Evolutionary conservation across 2,329 filamentous ascomycete genomes (phyloP), one percentile per base, ranked within the genome.

Genomic region (Pseudogymnoascus sp.): DNA sequence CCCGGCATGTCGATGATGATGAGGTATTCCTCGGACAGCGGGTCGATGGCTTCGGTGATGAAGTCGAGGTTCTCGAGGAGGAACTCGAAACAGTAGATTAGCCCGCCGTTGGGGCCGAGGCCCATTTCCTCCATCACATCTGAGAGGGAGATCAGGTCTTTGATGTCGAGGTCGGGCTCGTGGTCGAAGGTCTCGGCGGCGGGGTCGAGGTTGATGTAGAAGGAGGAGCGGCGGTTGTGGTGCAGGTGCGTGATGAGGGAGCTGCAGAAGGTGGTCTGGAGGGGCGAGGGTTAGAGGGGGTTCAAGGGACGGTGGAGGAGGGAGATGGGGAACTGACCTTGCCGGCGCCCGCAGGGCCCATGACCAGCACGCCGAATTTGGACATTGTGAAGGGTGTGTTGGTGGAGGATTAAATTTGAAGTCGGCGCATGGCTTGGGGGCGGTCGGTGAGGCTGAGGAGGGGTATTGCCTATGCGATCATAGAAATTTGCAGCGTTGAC

Each of bases 1-100:
- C 95, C 95, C 0, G 95, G 95, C 90, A 98, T 97, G 78, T 99
- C 95, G 78, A 99, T 92, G 67, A 99, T 90, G 76, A 98, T 96
- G 66, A 99, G 84, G 76, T 96, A 97, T 71, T 98, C 95, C 71
- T 99, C 95, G 8, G 91, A 93, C 63, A 96, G 81, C 43, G 87
- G 84, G 70, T 96, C 91, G 63, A 97, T 85, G 16, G 89, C 87
- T 66, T 96, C 89, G 56, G 89, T 90, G 60, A 97, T 80, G 77
- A 95, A 97, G 77, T 96, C 92, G 66, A 96, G 86, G 74, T 97
- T 96, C 75, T 96, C 90, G 74, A 96, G 87, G 53, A 97, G 84
- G 75, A 96, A 96, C 77, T 97, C 93, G 77, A 97, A 96, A 78
- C 93, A 97, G 82, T 96, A 96, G 71, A 97, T 93, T 60, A 97